Conservation (phyloP, 2,329 filamentous ascomycete species). For the Fusarium guadeloupense region DNA sequence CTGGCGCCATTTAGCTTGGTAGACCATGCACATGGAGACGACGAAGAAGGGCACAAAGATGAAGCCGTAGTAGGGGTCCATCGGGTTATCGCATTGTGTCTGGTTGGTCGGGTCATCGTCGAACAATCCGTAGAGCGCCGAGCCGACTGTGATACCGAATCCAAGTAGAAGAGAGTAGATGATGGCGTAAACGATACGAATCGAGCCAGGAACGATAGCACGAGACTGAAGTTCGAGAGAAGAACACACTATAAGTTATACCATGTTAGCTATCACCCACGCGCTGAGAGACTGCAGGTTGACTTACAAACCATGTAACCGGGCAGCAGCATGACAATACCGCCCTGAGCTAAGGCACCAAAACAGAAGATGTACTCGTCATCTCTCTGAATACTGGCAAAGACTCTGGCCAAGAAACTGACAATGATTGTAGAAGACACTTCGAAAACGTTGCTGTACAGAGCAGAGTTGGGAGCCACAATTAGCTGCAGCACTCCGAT, state of each 20-base stretch:
- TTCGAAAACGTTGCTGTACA: slow-evolving; percentile 74
- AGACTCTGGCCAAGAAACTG: slow-evolving; percentile 69
- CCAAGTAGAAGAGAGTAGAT: slow-evolving; percentile 78
- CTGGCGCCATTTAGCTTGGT: slow-evolving; percentile 84
- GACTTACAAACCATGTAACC: slow-evolving; percentile 67
- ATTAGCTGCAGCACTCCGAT: slow-evolving; percentile 76
- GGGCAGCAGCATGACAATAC: slow-evolving; percentile 72
- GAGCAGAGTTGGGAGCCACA: slow-evolving; percentile 72
- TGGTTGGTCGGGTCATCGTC: slow-evolving; percentile 61
- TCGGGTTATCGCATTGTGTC: slow-evolving; percentile 54
- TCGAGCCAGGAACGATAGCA: slow-evolving; percentile 74
- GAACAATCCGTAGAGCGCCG: slow-evolving; percentile 69
- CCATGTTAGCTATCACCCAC: not conserved
- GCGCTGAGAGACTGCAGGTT: not conserved
- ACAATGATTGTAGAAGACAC: slow-evolving; percentile 69
- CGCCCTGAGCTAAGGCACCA: slow-evolving; percentile 70
- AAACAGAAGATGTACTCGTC: slow-evolving; percentile 67
- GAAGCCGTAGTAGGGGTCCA: slow-evolving; percentile 63
- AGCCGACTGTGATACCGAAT: slow-evolving; percentile 75
- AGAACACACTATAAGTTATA: slow-evolving; percentile 48
- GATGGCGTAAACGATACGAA: slow-evolving; percentile 78
- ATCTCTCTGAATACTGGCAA: slow-evolving; percentile 63
- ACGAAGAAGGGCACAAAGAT: slow-evolving; percentile 79
- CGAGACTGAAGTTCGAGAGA: slow-evolving; percentile 73
- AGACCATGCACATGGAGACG: slow-evolving; percentile 77